Conservation (phyloP, 2,329 filamentous ascomycete genomes). For the Apiospora sp. region DNA sequence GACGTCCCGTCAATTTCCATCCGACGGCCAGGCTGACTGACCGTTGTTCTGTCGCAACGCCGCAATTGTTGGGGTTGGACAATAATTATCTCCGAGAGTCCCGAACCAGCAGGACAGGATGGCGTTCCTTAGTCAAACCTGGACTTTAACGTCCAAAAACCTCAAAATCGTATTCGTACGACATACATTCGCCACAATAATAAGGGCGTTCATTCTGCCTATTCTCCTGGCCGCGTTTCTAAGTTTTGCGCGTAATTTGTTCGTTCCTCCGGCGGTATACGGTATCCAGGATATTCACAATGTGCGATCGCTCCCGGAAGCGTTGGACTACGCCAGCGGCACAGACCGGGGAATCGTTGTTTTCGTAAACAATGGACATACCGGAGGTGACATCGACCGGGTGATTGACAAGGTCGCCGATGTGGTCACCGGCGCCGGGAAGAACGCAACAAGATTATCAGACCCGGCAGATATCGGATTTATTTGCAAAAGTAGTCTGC, state of each 20-base stretch:
- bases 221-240: constrained; percentile 66
- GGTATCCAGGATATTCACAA: constrained; percentile 72
- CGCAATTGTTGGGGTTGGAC: constrained; percentile 12
- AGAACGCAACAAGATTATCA: constrained; percentile 61
- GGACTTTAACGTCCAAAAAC: constrained; percentile 70
- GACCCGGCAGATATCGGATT: constrained; percentile 65
- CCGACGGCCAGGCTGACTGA: constrained; percentile 11
- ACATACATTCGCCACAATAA: constrained; percentile 58
- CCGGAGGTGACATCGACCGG: constrained; percentile 73
- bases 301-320: constrained; percentile 70
- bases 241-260: constrained; percentile 81
- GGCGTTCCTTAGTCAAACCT: constrained; percentile 64
- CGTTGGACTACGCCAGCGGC: constrained; percentile 62
- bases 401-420: constrained; percentile 71
- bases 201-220: constrained; percentile 68
- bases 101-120: constrained; percentile 54
- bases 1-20: neutral
- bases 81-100: constrained; percentile 21
- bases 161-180: constrained; percentile 64
- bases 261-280: constrained; percentile 77
- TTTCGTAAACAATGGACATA: constrained; percentile 79
- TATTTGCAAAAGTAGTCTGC: constrained; percentile 68
- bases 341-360: constrained; percentile 72
- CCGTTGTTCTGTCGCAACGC: neutral
- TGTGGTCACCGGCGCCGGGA: constrained; percentile 63